Evolutionary conservation across 1,284 basidiomycete genomes (phyloP).

Genomic region (Irpex sp.): DNA sequence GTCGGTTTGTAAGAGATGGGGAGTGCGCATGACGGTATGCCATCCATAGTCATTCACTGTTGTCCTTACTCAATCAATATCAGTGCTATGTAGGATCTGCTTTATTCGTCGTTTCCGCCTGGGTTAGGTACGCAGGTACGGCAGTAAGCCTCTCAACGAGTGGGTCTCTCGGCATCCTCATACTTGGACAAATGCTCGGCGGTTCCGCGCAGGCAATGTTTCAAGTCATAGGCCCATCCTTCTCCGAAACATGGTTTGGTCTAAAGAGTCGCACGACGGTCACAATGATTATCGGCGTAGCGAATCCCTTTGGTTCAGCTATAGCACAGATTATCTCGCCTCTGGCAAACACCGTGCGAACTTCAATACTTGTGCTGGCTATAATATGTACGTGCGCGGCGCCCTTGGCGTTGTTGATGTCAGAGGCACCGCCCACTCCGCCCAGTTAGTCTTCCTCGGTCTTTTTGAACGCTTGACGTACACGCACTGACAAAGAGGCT

Average conservation of each 20-base stretch:
- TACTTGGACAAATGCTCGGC: slow-evolving; percentile 63
- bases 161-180: slow-evolving; percentile 56
- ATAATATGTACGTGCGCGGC: too few relatives aligned
- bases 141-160: slow-evolving; percentile 41
- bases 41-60: not conserved
- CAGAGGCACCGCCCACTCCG: too few relatives aligned
- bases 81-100: slow-evolving; percentile 54
- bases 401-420: too few relatives aligned
- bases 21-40: slow-evolving; percentile 54
- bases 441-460: too few relatives aligned
- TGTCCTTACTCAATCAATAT: not conserved
- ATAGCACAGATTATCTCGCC: slow-evolving; percentile 25
- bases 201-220: slow-evolving; percentile 61
- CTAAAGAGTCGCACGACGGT: slow-evolving; percentile 70
- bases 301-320: slow-evolving; percentile 57
- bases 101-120: slow-evolving; percentile 56
- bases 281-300: slow-evolving; percentile 79
- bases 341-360: not conserved
- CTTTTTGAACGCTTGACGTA: too few relatives aligned
- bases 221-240: slow-evolving; percentile 65
- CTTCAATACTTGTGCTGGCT: slow-evolving; percentile 46
- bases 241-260: slow-evolving; percentile 79
- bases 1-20: slow-evolving; percentile 50
- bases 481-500: too few relatives aligned
- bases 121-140: slow-evolving; percentile 76